These are phyloP conservation scores for Lecanicillium sp. DNA, from an alignment of 2,329 filamentous ascomycete genomes.

Conservation along the genomic window DNA sequence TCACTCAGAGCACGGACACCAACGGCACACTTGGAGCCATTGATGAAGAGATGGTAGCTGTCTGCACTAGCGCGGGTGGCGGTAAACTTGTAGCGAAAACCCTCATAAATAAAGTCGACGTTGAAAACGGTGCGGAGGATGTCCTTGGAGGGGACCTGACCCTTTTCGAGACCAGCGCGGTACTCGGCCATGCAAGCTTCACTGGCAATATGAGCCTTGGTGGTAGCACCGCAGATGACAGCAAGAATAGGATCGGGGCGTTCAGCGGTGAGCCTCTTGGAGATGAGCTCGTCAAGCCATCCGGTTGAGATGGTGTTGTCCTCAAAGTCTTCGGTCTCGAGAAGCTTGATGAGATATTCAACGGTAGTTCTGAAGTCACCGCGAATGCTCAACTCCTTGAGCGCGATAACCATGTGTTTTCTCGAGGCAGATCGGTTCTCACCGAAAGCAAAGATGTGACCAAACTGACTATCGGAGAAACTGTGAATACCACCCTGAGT, in stretches of 20 bases:
- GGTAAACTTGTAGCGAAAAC: conserved; percentile 94
- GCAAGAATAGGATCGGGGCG: conserved; percentile 88
- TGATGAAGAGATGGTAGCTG: conserved; percentile 97
- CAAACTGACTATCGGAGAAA: conserved; percentile 98
- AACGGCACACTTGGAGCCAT: conserved; percentile 91
- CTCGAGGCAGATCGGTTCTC: conserved; percentile 93
- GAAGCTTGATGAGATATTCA: conserved; percentile 96
- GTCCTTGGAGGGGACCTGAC: conserved; percentile 93
- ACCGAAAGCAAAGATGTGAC: conserved; percentile 98
- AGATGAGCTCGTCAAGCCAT: conserved; percentile 97
- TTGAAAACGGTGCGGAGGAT: conserved; percentile 96
- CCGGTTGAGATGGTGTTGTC: conserved; percentile 98
- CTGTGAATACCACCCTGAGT: conserved; percentile 96
- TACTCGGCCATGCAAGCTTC: conserved; percentile 85
- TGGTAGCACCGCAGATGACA: conserved; percentile 90
- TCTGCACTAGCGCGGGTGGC: conserved; percentile 85
- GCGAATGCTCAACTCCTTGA: conserved; percentile 98
- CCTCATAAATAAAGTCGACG: conserved; percentile 98
- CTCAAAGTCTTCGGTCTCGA: conserved; percentile 97
- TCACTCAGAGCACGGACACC: conserved; percentile 89
- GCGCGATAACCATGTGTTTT: conserved; percentile 97
- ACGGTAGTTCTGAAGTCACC: conserved; percentile 98
- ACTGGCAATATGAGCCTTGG: conserved; percentile 90
- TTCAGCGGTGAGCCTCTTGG: conserved; percentile 94
- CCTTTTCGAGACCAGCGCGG: conserved; percentile 82